Percentiles rank a stretch among this genome's conserved stretches.
phyloP scores from a whole-genome alignment of 148 eudicot genomes.

The Bassia scoparia region DNA sequence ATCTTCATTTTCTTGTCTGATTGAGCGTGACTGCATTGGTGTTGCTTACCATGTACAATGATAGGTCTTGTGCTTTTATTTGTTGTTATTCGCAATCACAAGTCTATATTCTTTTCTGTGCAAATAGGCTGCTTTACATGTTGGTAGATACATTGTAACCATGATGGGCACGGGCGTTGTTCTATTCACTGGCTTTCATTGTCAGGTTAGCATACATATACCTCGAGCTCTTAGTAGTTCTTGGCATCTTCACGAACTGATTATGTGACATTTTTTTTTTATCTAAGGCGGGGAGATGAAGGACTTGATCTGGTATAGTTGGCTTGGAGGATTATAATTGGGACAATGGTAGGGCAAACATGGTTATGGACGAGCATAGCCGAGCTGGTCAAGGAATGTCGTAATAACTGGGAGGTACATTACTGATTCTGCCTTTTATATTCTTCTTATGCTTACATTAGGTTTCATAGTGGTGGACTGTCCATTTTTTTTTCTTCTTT shows the following conservation, averaged over 20 bases:
- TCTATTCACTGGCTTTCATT: slow-evolving; percentile 57
- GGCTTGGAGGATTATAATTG: slow-evolving; percentile 96
- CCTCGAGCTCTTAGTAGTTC: background rate
- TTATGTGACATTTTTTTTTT: slow-evolving; percentile 6
- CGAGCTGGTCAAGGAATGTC: slow-evolving; percentile 94
- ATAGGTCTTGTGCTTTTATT: background rate
- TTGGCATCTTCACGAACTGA: background rate
- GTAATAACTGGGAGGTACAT: slow-evolving; percentile 96
- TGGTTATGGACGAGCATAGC: slow-evolving; percentile 90
- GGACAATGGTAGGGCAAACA: slow-evolving; percentile 98
- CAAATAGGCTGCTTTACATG: slow-evolving; percentile 49
- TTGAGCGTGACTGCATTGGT: background rate
- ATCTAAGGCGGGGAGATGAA: slow-evolving; percentile 77
- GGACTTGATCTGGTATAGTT: slow-evolving; percentile 95
- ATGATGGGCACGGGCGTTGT: slow-evolving; percentile 71
- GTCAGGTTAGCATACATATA: slow-evolving; percentile 45
- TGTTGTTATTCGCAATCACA: slow-evolving; percentile 1
- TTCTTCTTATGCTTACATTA: background rate
- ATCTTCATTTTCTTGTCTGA: background rate
- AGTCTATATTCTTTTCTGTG: slow-evolving; percentile 3
- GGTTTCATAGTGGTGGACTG: no score
- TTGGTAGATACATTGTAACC: slow-evolving; percentile 70
- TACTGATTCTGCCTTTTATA: background rate
- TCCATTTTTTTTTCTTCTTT: no score
- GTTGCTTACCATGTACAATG: background rate